Base-by-base conservation (phyloP, 2,329 filamentous ascomycete genomes). In the Fonsecaea multimorphosa region DNA sequence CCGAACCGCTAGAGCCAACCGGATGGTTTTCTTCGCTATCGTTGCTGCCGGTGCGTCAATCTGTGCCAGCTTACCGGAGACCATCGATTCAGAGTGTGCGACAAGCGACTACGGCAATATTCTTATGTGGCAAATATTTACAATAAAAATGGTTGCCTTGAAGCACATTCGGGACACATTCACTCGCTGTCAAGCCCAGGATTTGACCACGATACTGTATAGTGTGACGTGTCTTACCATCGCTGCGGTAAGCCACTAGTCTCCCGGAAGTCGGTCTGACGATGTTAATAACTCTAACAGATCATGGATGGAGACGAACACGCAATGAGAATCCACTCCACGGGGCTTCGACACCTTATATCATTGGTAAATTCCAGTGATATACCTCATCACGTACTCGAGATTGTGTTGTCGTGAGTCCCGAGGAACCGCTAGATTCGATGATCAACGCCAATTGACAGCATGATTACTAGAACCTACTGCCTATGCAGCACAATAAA, bases 11-110 rank as follows among this genome's bases (percentile, higher is more conserved):
- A 24, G 27, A 27, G 27, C 52, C 19, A 55, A 55, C 22, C 11
- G n/a, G 52, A 31, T 65, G 58, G 3, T 56, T 49, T 29, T 34
- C 38, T 22, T 73, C 36, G 61, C 66, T 31, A 55, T 70, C 24
- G 46, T 69, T 22, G 68, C 66, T 9, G 66, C 63, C 29, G 66
- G 68, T 22, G 27, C 52, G 19, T 55, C 52, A 55, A 27, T 55
- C 7, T 24, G 27, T 24, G 52, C 52, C 52, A 31, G 19, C 4
- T 24, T 31, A 55, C 31, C 32, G 5, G 6, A 34, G 32, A 34
- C 32, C 5, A 12, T 34, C 32, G 32, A 34, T 34, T 34, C 32
- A 34, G 2, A 9, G 32, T 34, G 32, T 12, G 32, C 32, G 32
- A 55, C 31, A 9, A n/a, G 52, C 52, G n/a, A 19, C n/a, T 31